These are phyloP conservation scores for Saccharomyces hybrid DNA, from an alignment of 1,139 yeast species.

Conservation along the genomic window DNA sequence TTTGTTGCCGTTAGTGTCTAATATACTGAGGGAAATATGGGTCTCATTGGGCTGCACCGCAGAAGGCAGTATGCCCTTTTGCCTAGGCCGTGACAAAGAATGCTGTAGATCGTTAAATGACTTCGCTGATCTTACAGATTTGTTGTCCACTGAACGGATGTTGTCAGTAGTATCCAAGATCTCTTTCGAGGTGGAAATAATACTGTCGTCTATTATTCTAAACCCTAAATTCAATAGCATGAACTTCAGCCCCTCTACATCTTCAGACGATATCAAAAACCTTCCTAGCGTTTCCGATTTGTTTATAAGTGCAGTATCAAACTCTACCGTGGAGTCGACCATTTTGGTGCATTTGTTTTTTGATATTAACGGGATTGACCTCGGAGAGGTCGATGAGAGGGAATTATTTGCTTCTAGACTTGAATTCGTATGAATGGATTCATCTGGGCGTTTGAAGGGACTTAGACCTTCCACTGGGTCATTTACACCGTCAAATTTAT, in stretches of 20 bases:
- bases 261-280: conserved; percentile 41
- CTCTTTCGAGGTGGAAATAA: conserved; percentile 21
- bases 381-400: not conserved
- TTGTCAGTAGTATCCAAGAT: conserved; percentile 13
- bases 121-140: conserved; percentile 4
- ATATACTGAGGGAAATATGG: not conserved
- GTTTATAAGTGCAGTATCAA: conserved; percentile 35
- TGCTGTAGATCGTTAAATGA: conserved; percentile 14
- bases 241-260: conserved; percentile 38
- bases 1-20: not conserved
- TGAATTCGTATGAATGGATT: not conserved
- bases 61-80: not conserved
- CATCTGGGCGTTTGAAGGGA: not conserved
- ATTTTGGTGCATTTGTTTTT: conserved; percentile 10
- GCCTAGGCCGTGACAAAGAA: conserved; percentile 5
- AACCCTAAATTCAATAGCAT: conserved; percentile 29
- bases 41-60: conserved; percentile 2
- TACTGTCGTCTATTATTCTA: conserved; percentile 24
- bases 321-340: conserved; percentile 21
- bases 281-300: conserved; percentile 31
- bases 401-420: not conserved
- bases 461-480: not conserved
- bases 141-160: not conserved
- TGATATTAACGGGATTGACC: conserved; percentile 9
- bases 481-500: not conserved